Percentiles rank a stretch among this genome's conserved stretches.
These are phyloP conservation scores for Pseudisothecium myosuroides DNA, from an alignment of 225 moss, liverwort and hornwort species.

Conservation along the genomic window DNA sequence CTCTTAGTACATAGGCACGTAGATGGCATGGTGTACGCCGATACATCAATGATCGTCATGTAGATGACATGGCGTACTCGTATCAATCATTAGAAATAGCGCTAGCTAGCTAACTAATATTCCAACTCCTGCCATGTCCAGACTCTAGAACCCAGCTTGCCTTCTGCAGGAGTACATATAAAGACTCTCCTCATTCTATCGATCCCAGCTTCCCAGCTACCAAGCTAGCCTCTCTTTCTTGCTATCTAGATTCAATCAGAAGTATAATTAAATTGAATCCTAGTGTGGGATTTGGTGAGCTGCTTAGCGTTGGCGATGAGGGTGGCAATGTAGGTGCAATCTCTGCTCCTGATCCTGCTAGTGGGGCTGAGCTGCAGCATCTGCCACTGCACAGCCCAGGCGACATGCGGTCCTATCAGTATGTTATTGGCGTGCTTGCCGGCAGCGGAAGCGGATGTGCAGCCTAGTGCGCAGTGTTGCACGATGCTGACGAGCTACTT, in stretches of 20 bases:
- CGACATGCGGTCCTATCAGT: slow-evolving; percentile 1
- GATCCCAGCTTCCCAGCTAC: not conserved
- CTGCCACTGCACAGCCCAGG: not conserved
- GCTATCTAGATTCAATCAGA: not conserved
- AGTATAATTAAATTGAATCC: not conserved
- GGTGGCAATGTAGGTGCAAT: not conserved
- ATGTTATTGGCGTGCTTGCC: slow-evolving; percentile 13
- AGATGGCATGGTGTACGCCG: not conserved
- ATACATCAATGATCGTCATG: not conserved
- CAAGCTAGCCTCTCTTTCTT: not conserved
- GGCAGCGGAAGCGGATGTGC: not conserved
- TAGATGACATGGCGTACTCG: not conserved
- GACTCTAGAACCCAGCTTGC: not conserved
- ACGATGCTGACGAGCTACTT: not conserved
- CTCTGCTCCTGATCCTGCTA: not conserved
- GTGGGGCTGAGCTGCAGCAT: not conserved
- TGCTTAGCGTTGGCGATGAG: not conserved
- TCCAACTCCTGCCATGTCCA: not conserved
- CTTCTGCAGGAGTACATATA: not conserved
- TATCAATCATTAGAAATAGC: not conserved
- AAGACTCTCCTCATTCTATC: not conserved
- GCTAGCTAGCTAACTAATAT: not conserved
- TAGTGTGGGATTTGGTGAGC: not conserved
- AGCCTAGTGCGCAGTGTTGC: slow-evolving; percentile 7
- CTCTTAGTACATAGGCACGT: not conserved